Evolutionary conservation across 768 basidiomycete species (phyloP), one percentile per base, ranked within the genome.

Genomic region (Boletus vinaceobasis): DNA sequence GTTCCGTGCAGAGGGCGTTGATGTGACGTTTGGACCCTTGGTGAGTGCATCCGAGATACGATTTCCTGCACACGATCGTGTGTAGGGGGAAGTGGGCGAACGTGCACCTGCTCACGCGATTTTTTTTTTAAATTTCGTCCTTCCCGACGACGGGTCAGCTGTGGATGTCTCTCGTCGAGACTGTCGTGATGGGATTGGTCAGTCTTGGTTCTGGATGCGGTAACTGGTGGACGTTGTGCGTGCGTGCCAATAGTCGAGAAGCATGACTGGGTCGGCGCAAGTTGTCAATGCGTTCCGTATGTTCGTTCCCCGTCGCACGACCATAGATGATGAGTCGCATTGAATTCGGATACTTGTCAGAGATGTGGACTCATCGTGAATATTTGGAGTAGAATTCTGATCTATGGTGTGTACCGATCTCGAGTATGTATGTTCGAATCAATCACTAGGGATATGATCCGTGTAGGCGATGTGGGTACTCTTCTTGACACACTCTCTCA

Each of bases 401-500:
- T 38, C 27, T 1, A 3, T 23, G 26, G 23, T 7, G 17, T 4
- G 21, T 26, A 21, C 13, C 10, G 32, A 23, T 38, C 50, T 52
- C 21, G 11, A n/a, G 11, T 23, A 23, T 23, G 23, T 23, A 23
- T 4, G 23, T 23, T 2, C 23, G 52, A 21, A 69, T 53, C 15
- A 60, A 65, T 23, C 67, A 56, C 38, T 66, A 45, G n/a, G 67
- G 67, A 48, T 69, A 17, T 39, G 5, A 10, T 64, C 65, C 57
- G 65, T 65, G 38, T 75, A 73, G 21, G 68, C 57, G 2, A 75
- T 73, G 48, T 75, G 74, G 7, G 57, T 58, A 31, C 68, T 75
- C 21, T 67, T 59, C n/a, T 68, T 68, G 1, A 71, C 72, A 1
- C n/a, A 36, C 29, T 39, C 21, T 51, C 53, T 62, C n/a, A 3